phyloP scores from a whole-genome alignment of 179 eudicot genomes.

The Spinacia oleracea region DNA sequence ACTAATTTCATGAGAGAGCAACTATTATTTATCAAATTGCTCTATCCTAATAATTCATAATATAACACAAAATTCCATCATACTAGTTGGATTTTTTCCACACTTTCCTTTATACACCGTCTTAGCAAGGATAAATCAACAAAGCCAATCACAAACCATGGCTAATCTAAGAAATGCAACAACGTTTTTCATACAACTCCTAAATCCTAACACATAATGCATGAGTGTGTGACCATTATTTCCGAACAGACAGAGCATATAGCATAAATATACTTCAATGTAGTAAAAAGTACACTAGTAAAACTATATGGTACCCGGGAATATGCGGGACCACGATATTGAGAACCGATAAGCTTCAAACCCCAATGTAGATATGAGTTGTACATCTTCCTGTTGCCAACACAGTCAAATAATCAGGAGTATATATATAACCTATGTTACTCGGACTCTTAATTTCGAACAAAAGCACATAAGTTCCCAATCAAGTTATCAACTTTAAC shows the following conservation, averaged over 20 bases:
- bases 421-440: not conserved
- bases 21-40: too few relatives aligned
- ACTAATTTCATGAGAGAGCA: too few relatives aligned
- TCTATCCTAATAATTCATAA: too few relatives aligned
- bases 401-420: conserved; percentile 9
- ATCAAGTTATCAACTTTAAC: too few relatives aligned
- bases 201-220: not conserved
- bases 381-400: conserved; percentile 65
- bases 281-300: not conserved
- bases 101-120: not conserved
- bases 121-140: not conserved
- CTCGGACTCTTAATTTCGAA: too few relatives aligned
- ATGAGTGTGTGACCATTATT: not conserved
- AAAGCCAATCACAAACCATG: not conserved
- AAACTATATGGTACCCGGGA: conserved; percentile 49
- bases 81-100: too few relatives aligned
- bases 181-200: not conserved
- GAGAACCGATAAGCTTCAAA: conserved; percentile 73
- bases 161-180: not conserved
- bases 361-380: conserved; percentile 69
- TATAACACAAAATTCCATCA: too few relatives aligned
- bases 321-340: conserved; percentile 77
- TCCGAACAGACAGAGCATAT: not conserved
- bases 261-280: not conserved
- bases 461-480: too few relatives aligned